Base-by-base conservation (phyloP, 257 asterid genomes). In the Primulina eburnea region DNA sequence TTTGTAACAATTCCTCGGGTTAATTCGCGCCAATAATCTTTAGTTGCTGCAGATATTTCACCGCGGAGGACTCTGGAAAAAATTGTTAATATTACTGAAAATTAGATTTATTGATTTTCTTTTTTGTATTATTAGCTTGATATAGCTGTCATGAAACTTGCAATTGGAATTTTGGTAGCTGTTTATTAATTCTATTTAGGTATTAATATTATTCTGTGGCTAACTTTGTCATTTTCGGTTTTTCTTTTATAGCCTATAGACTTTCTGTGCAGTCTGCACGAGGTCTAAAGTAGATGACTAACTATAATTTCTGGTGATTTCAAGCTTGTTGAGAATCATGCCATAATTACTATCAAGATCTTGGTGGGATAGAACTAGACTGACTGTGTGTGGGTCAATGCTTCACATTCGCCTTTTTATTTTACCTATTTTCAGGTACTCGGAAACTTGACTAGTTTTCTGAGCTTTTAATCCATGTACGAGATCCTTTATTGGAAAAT, bases 331-430 rank as follows among this genome's bases (percentile, higher is more conserved):
- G 9, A 7, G 38, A 34, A 34, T 34, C 38, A 34, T 34, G 9
- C 9, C 38, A 34, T 34, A 34, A 7, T 34, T 34, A 34, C 38
- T 7, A 34, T 34, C 9, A 2, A 34, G 38, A 34, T 34, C 2
- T 34, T 8, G 38, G 38, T 34, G 38, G 38, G 64, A 32, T 32
- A 32, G 17, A 72, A 59, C 73, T 65, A 71, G 70, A n/a, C 30
- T 28, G 30, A 28, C n/a, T 63, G 56, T 50, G 33, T 37, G 69
- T 69, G 33, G 65, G 61, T 72, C 29, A 58, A 21, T 17, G 64
- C 29, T 33, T 63, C 64, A 21, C 60, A 37, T 72, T 69, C 59
- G 26, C 34, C 14, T 53, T 47, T 0, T 8, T 12, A 11, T 32
- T 20, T 17, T 55, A 21, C 14, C 40, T 10, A 24, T 43, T 56